phyloP scores from a whole-genome alignment of 176 grass and related monocot species.

The Musa itinerans region DNA sequence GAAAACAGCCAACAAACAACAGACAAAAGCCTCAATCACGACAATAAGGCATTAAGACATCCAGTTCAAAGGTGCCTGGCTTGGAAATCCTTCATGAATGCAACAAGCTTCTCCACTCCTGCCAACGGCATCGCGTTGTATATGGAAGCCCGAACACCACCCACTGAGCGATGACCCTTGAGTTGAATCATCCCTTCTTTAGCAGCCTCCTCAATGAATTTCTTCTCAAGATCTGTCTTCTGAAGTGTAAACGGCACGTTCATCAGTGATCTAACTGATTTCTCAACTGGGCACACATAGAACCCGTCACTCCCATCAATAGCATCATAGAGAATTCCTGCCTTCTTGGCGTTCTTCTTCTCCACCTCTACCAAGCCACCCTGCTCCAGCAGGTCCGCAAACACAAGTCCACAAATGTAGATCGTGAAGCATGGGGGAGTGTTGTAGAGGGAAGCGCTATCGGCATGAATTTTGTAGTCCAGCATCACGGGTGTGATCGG shows the following conservation, averaged over 20 bases:
- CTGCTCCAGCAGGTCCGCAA: conserved; percentile 78
- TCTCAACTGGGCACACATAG: conserved; percentile 78
- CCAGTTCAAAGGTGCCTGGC: conserved; percentile 56
- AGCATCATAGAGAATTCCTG: conserved; percentile 59
- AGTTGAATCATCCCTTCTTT: conserved; percentile 98
- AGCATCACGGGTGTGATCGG: conserved; percentile 89
- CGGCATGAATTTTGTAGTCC: conserved; percentile 87
- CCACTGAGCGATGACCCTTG: conserved; percentile 90
- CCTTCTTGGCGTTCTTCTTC: conserved; percentile 84
- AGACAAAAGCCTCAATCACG: background rate
- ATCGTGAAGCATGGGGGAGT: conserved; percentile 90
- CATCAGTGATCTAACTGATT: conserved; percentile 77
- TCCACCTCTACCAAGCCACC: conserved; percentile 75
- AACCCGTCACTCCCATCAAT: conserved; percentile 78
- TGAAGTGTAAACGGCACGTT: conserved; percentile 82
- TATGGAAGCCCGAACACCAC: conserved; percentile 78
- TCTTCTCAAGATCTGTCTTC: conserved; percentile 81
- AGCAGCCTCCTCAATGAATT: conserved; percentile 72
- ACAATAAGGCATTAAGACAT: background rate
- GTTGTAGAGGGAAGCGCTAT: conserved; percentile 90
- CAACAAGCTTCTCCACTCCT: conserved; percentile 80
- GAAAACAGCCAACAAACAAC: background rate
- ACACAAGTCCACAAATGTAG: conserved; percentile 83
- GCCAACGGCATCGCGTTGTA: conserved; percentile 95
- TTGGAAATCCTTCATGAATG: conserved; percentile 99